Base-by-base conservation (phyloP, 2,329 filamentous ascomycete genomes). In the Fusarium clavum region DNA sequence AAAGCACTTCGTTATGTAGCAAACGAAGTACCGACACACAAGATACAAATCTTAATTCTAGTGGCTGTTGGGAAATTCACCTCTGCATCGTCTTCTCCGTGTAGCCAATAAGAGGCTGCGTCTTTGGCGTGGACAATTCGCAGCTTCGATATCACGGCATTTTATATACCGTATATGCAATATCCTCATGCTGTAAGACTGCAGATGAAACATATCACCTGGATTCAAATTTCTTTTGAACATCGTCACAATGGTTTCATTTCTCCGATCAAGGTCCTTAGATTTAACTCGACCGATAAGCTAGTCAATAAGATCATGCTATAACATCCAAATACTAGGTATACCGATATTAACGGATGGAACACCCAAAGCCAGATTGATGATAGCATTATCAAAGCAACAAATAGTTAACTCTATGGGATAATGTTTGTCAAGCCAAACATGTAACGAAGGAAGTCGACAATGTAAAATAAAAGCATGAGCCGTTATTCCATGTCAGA, bases 151-250 rank as follows among this genome's bases (percentile, higher is more conserved):
- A 46, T 34, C 32, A 44, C 20, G n/a, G 34, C 48, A 49, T 47
- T 40, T 20, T 25, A 22, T 27, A 16, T 29, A 43, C 13, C 25
- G 62, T 65, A 47, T 65, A 60, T 65, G 29, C 38, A 9, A 29
- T 44, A 27, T 24, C 25, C 25, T 29, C 9, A 51, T 46, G 41
- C 11, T 22, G 52, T 59, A 38, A 29, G 34, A 51, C 62, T 46
- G 10, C n/a, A 27, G 18, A 53, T 53, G 49, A 29, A 29, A 53
- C 30, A 30, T 41, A 13, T 20, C 10, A 34, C 20, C 25, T 34
- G n/a, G 24, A 30, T 32, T 29, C 49, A 34, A 53, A n/a, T 18
- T n/a, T 24, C 22, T 40, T 40, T 20, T 9, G 2, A 38, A 18
- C 38, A 43, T 12, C 16, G 27, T 29, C 13, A 32, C 13, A 24